Conservation (phyloP, 805 yeast genomes). For the Yamadazyma kitorensis region DNA sequence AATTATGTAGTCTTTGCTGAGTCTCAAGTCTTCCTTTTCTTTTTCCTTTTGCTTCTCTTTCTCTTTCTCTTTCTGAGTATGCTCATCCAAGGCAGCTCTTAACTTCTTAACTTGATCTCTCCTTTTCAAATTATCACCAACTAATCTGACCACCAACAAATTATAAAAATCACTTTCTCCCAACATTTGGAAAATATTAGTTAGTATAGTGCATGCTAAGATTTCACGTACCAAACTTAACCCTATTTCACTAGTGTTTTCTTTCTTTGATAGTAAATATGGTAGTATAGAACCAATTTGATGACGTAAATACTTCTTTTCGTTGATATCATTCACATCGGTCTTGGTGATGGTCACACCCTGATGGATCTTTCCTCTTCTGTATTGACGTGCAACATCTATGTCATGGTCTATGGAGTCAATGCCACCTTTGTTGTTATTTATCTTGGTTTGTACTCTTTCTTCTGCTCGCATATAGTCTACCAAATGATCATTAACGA, state of each 20-base stretch:
- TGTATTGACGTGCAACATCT: constrained; percentile 43
- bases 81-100: constrained; percentile 66
- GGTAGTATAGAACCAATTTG: constrained; percentile 46
- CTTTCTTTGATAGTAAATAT: constrained; percentile 44
- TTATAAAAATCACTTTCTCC: constrained; percentile 80
- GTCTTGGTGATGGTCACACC: constrained; percentile 42
- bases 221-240: constrained; percentile 58
- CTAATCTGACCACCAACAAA: constrained; percentile 52
- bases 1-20: constrained; percentile 13
- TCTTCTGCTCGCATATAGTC: constrained; percentile 46
- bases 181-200: constrained; percentile 54
- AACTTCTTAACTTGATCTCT: constrained; percentile 71
- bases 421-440: constrained; percentile 12
- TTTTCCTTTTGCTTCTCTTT: constrained; percentile 6
- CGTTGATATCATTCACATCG: constrained; percentile 28
- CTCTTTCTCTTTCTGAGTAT: constrained; percentile 32
- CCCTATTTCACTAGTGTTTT: constrained; percentile 49
- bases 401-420: constrained; percentile 34
- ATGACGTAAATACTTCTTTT: constrained; percentile 48
- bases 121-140: constrained; percentile 67
- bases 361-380: constrained; percentile 56
- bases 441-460: constrained; percentile 22
- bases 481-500: constrained; percentile 61
- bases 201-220: constrained; percentile 44
- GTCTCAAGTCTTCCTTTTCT: neutral